phyloP scores from a whole-genome alignment of 108 stramenopile species.

The Cyclostephanos tholiformis region DNA sequence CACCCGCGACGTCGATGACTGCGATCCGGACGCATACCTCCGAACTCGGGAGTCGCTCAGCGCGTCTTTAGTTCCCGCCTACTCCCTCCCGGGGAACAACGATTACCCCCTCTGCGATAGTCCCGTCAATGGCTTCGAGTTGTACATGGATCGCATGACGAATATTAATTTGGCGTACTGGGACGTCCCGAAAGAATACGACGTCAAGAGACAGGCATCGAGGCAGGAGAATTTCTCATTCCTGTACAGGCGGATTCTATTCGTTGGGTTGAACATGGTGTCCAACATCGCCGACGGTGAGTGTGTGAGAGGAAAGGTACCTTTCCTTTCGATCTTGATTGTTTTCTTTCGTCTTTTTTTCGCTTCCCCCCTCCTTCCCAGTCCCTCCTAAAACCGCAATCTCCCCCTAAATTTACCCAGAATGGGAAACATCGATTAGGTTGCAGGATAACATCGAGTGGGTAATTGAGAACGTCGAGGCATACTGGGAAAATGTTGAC shows the following conservation, averaged over 20 bases:
- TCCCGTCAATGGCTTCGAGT: slow-evolving; percentile 16
- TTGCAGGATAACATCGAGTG: slow-evolving; percentile 29
- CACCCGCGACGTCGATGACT: slow-evolving; percentile 31
- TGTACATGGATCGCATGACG: slow-evolving; percentile 19
- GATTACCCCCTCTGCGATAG: slow-evolving; percentile 34
- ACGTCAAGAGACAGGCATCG: slow-evolving; percentile 16
- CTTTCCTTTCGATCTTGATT: too few relatives aligned
- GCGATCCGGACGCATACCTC: slow-evolving; percentile 15
- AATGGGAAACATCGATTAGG: slow-evolving; percentile 9
- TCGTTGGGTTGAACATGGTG: slow-evolving; percentile 67
- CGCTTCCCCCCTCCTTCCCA: too few relatives aligned
- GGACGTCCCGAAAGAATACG: slow-evolving; percentile 9
- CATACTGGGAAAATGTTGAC: slow-evolving; percentile 17
- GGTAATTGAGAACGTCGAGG: slow-evolving; percentile 23
- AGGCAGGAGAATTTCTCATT: slow-evolving; percentile 64
- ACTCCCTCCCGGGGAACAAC: slow-evolving; percentile 33
- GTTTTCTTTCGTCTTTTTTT: too few relatives aligned
- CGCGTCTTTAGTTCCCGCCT: slow-evolving; percentile 13
- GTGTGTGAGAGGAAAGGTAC: too few relatives aligned
- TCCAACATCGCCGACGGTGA: slow-evolving; percentile 2
- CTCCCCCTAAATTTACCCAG: not conserved
- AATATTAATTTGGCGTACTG: slow-evolving; percentile 21
- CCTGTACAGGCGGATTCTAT: slow-evolving; percentile 47
- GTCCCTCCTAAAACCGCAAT: too few relatives aligned
- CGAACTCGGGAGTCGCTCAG: slow-evolving; percentile 26